Evolutionary conservation across 192 early-diverging fungal genomes (phyloP).

Genomic region (Mortierella hygrophila): DNA sequence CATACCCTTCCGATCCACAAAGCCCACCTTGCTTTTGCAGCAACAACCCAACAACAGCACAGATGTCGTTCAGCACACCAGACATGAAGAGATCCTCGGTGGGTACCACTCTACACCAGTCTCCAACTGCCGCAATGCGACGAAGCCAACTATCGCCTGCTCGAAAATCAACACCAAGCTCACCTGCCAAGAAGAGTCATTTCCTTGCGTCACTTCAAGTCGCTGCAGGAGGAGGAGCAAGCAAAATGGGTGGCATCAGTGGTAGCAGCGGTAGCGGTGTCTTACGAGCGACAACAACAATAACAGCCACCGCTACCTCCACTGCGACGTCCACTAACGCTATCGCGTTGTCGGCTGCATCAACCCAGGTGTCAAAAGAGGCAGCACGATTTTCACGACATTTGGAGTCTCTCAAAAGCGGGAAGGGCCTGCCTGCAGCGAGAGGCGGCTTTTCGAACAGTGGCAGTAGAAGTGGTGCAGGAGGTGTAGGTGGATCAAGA

Average conservation of each 20-base stretch:
- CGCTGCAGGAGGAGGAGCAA: not conserved
- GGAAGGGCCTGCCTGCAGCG: not conserved
- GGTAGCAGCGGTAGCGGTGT: not conserved
- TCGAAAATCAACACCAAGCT: not conserved
- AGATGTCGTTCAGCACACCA: not conserved
- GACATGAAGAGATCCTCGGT: not conserved
- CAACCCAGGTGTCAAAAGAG: constrained; percentile 17
- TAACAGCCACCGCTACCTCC: too few relatives aligned
- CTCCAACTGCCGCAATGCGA: not conserved
- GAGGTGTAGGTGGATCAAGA: constrained; percentile 2
- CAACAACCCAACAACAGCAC: not conserved
- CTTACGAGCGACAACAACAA: not conserved
- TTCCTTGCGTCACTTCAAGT: not conserved
- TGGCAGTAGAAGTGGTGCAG: not conserved
- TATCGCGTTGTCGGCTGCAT: not conserved
- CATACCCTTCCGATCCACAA: not conserved
- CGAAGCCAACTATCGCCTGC: not conserved
- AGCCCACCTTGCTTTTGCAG: not conserved
- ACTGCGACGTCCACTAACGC: too few relatives aligned
- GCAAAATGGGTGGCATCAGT: not conserved
- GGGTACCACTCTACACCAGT: not conserved
- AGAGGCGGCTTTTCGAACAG: not conserved
- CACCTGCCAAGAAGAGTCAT: not conserved
- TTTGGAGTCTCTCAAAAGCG: not conserved
- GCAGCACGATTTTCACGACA: constrained; percentile 20